Conservation (phyloP, 2,329 filamentous ascomycete genomes). For the Paraphaeosphaeria sporulosa region DNA sequence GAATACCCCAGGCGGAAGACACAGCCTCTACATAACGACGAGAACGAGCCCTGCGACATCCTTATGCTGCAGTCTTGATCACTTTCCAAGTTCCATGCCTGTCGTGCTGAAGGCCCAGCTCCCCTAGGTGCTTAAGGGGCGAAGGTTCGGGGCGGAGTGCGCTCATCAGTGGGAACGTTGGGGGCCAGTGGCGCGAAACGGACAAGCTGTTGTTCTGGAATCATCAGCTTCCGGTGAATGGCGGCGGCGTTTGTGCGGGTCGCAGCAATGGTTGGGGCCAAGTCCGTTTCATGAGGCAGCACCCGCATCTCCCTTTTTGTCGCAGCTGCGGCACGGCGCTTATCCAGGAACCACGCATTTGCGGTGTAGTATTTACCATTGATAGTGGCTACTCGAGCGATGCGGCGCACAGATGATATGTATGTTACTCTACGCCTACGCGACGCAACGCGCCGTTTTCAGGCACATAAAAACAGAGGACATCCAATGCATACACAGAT, state of each 20-base stretch:
- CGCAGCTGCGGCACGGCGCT: background rate
- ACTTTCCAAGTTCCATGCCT: background rate
- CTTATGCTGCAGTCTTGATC: background rate
- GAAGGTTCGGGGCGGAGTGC: background rate
- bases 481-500: conserved; percentile 10
- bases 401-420: background rate
- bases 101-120: background rate
- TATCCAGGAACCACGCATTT: background rate
- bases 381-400: background rate
- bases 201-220: background rate
- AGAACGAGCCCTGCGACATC: too few species aligned
- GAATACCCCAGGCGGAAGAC: too few species aligned
- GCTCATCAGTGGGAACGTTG: background rate
- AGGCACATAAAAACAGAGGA: conserved; percentile 4
- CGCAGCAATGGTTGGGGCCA: background rate
- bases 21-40: too few species aligned
- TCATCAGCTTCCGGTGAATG: conserved; percentile 8
- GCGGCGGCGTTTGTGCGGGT: background rate
- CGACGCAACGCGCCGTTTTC: background rate
- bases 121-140: background rate
- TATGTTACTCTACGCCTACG: background rate
- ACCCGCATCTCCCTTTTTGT: background rate
- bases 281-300: background rate
- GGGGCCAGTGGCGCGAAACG: conserved; percentile 2
- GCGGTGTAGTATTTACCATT: background rate